A percentile compares a stretch with the other conserved stretches of the same genome.
phyloP scores from a whole-genome alignment of 2,329 filamentous ascomycete genomes.

The Hymenoscyphus salicellus region DNA sequence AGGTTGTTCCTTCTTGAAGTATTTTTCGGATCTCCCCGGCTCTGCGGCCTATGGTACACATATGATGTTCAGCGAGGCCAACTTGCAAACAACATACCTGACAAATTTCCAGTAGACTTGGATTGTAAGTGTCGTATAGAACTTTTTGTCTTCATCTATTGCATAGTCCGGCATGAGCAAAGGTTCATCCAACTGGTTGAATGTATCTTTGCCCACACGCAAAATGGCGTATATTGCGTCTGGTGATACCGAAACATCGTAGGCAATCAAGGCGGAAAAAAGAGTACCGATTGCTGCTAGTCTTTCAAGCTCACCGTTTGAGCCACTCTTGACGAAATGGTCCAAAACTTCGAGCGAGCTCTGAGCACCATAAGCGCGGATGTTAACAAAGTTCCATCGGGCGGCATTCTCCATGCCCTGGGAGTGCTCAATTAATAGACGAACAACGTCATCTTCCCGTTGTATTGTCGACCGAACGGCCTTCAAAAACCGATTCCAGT shows the following conservation, averaged over 20 bases:
- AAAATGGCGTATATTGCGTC: constrained; percentile 3
- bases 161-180: background rate
- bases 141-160: background rate
- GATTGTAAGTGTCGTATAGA: background rate
- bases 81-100: background rate
- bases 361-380: background rate
- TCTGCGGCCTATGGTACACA: background rate
- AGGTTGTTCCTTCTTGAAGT: background rate
- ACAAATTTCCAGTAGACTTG: background rate
- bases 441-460: background rate
- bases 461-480: background rate
- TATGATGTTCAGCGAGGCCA: background rate
- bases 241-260: background rate
- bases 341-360: background rate
- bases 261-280: background rate
- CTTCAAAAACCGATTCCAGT: background rate
- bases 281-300: background rate
- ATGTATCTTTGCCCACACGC: background rate
- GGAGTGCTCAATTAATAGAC: background rate
- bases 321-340: background rate
- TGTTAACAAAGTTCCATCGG: background rate
- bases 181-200: background rate
- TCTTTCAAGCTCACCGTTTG: background rate
- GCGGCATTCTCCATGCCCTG: background rate
- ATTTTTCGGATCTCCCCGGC: background rate